Base-by-base conservation (phyloP, 2,329 filamentous ascomycete genomes). In the Aspergillus ochraceus region DNA sequence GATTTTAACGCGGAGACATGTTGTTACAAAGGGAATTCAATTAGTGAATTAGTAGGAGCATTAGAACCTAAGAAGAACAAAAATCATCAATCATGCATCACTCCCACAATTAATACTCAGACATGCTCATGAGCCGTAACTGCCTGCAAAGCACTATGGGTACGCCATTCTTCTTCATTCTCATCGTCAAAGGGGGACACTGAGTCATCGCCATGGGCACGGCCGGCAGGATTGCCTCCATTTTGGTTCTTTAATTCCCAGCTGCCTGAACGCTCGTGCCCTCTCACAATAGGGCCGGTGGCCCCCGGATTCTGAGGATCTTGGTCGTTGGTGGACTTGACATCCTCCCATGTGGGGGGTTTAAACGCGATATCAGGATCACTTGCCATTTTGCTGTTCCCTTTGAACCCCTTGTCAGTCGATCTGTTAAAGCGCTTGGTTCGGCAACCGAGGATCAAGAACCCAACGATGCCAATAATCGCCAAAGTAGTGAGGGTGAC, bases 391-490 rank as follows among this genome's bases (percentile, higher is more conserved):
- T 85, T 87, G 14, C 72, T 71, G 12, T 74, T 75, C 14, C 84
- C 83, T 65, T 85, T 86, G 77, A 86, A 86, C 0, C 84, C 84
- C 10, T 82, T 83, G 8, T 82, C 63, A 9, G 76, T 76, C 10
- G 73, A 71, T 52, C 72, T 78, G 52, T 70, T 72, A 20, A 63
- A 67, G 3, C 79, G 75, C 57, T 79, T 79, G 50, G 82, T 67
- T 9, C 82, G 76, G n/a, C 82, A 57, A 3, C 81, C 80, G 19
- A 74, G 80, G 10, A 82, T 63, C 70, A 83, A 76, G 24, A 76
- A 66, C 3, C 66, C 74, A 53, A 77, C 54, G 0, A 71, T 72
- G 45, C 78, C 78, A 22, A 82, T 50, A 0, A 84, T 49, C 1
- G 68, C 77, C 0, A 81, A 71, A 1, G 82, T 71, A 2, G 68